Conservation (phyloP, 2,329 filamentous ascomycete species). For the Botryotinia convoluta region DNA sequence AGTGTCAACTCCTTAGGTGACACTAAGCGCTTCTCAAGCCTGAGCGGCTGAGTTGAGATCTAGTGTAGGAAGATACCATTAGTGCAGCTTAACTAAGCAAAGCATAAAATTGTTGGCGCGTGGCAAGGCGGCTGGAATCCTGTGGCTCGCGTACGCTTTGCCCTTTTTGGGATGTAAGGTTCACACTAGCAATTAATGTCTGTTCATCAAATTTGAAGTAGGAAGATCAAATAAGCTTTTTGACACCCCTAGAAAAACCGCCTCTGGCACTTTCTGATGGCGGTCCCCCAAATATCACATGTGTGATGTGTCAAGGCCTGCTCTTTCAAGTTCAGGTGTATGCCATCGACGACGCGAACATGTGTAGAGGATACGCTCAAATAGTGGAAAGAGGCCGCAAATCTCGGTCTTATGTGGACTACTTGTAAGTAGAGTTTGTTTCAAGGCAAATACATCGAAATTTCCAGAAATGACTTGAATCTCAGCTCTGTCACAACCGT, state of each 20-base stretch:
- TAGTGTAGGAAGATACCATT: neutral
- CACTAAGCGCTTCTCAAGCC: neutral
- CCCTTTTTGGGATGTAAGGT: neutral
- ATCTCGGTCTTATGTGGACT: neutral
- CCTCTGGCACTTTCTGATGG: neutral
- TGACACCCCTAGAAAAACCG: neutral
- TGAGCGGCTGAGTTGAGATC: neutral
- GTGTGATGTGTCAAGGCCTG: neutral
- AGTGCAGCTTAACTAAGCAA: neutral
- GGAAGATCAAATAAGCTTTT: constrained; percentile 10
- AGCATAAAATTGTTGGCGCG: constrained; percentile 4
- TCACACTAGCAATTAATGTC: constrained; percentile 9
- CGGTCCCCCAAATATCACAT: neutral
- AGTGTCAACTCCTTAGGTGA: neutral
- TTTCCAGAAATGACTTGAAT: neutral
- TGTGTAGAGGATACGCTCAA: neutral
- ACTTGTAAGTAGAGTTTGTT: neutral
- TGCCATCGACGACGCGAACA: neutral
- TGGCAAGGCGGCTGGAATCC: neutral
- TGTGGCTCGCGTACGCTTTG: neutral
- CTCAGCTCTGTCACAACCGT: neutral
- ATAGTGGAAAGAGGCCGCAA: neutral
- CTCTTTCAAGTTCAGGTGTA: neutral
- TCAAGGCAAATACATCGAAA: neutral
- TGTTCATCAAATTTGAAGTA: neutral